Base-by-base conservation (phyloP, 164 flowering plant species). In the Amborella trichopoda region DNA sequence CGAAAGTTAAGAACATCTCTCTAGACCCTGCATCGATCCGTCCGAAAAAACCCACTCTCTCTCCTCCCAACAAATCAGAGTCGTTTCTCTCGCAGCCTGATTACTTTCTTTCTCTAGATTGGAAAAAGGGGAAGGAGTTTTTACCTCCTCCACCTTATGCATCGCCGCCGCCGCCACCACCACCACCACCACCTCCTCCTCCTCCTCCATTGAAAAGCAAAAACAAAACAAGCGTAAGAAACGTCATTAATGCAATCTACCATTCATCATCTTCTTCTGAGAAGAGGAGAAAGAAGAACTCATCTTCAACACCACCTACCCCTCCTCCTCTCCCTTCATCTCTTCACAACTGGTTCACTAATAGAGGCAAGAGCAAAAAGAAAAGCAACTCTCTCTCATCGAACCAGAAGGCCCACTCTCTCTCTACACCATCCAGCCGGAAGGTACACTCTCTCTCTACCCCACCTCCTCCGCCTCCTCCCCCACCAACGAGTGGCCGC, bases 191-290 rank as follows among this genome's bases (percentile, higher is more conserved):
- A 18, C 27, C 5, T 2, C 32, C 23, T 0, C 39, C 24, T 16
- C 42, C 64, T 32, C 69, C 63, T 50, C 50, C 43, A 56, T 68
- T 38, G 57, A 14, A 32, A n/a, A 61, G 48, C 6, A 72, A 44
- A 28, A 34, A 48, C n/a, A 64, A 64, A 2, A 64, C 68, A 32
- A 69, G 74, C 12, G 74, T 74, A 12, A 83, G 65, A 54, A 94
- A 88, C 12, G 53, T 88, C 25, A 76, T 76, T 10, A 76, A 52
- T 34, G 88, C 72, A n/a, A n/a, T n/a, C 6, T 53, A 77, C 11
- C 74, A 78, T 52, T 74, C 88, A 4, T 28, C 83, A 10, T 70
- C 71, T 59, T 65, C 68, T 42, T 77, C 71, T 37, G 60, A 58
- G 21, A 85, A 77, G 70, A 65, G 58, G 50, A 78, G 75, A 67